Conservation (phyloP, 1,139 yeast species). For the Meyerozyma sp. region DNA sequence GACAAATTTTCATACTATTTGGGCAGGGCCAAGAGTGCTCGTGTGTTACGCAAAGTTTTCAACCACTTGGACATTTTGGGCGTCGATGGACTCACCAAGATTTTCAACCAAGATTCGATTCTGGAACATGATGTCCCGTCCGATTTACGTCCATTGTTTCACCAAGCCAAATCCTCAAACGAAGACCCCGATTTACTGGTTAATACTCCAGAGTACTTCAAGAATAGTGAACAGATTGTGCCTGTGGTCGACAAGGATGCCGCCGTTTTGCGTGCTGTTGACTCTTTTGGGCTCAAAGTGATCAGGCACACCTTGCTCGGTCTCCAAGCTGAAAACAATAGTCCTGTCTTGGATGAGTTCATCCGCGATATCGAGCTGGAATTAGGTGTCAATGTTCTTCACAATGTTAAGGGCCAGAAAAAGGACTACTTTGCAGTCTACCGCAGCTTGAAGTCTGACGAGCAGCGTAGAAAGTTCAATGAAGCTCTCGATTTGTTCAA, state of each 20-base stretch:
- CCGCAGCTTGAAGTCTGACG: slow-evolving; percentile 42
- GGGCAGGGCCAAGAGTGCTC: slow-evolving; percentile 11
- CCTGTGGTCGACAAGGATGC: slow-evolving; percentile 48
- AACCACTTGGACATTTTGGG: slow-evolving; percentile 67
- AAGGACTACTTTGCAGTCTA: slow-evolving; percentile 66
- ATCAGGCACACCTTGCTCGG: slow-evolving; percentile 78
- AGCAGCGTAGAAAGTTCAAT: slow-evolving; percentile 56
- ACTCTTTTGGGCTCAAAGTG: slow-evolving; percentile 73
- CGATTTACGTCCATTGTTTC: slow-evolving; percentile 27
- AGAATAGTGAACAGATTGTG: slow-evolving; percentile 17
- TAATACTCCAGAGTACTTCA: slow-evolving; percentile 25
- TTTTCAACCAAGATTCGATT: slow-evolving; percentile 23
- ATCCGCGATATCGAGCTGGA: slow-evolving; percentile 30
- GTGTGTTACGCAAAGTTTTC: slow-evolving; percentile 35
- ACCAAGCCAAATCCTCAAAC: slow-evolving; percentile 14
- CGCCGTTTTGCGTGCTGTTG: slow-evolving; percentile 59
- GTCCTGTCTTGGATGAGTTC: slow-evolving; percentile 25
- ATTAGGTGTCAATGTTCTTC: slow-evolving; percentile 14
- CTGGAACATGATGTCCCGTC: slow-evolving; percentile 27
- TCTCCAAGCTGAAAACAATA: slow-evolving; percentile 29
- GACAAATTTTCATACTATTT: slow-evolving; percentile 30
- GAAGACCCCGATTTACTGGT: slow-evolving; percentile 11
- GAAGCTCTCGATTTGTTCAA: slow-evolving; percentile 63
- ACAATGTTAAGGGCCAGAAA: slow-evolving; percentile 23
- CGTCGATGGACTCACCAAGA: slow-evolving; percentile 47